Evolutionary conservation across 2,329 filamentous ascomycete species (phyloP), one percentile per base, ranked within the genome.

Genomic region (Penicillium sp.): DNA sequence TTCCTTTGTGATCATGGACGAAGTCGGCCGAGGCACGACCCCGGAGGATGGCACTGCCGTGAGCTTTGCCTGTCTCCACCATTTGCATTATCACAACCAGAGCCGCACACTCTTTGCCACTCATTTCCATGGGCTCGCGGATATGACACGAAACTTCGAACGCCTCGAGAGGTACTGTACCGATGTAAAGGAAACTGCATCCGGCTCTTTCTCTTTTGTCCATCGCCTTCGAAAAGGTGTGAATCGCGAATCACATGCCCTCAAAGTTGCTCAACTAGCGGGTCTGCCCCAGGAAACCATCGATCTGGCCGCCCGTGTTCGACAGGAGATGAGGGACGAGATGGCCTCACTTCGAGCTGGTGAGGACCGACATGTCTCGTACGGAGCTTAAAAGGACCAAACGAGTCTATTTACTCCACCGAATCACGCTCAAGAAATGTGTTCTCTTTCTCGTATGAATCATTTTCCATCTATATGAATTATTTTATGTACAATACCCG

Each of bases 1-100:
- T 23, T 93, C 87, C 0, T 95, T 98, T 62, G 92, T 93, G 53
- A 92, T 98, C 68, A 97, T 98, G 92, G 93, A 98, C 68, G 93
- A 98, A 75, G 88, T 98, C 32, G 93, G 93, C 0, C 81, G 93
- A 42, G 93, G 93, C 7, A 98, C 95, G 0, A 95, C 93, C 18
- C 90, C 92, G 0, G 87, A 92, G 63, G 93, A 97, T 67, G 93
- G 93, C 2, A 81, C 86, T 2, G 93, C 93, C 0, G 87, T 98
- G 1, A 89, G 89, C 0, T 97, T 87, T 68, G 93, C 92, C 1
- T 90, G 86, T 63, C 75, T 98, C 43, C 82, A 92, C 64, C 89
- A 97, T 68, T 75, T 98, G 13, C 86, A 89, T 59, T 78, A 83
- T 42, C 75, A 87, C 20, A 96, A 93, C 66, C 77, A 78, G 65